Conservation (phyloP, 768 basidiomycete species). For the Kondoa subrosea region DNA sequence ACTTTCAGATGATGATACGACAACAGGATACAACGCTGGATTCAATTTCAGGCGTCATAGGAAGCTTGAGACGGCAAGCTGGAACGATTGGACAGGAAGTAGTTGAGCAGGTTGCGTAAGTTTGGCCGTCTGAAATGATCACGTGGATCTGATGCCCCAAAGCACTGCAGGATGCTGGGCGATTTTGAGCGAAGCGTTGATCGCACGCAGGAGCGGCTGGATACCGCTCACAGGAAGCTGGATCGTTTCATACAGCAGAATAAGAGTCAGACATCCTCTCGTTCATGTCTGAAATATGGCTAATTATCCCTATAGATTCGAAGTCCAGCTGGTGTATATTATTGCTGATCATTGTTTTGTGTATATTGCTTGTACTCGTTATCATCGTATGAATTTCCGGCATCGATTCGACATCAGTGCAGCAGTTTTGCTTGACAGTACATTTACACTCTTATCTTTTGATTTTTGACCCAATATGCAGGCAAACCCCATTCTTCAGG, state of each 20-base stretch:
- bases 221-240: conserved; percentile 14
- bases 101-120: conserved; percentile 73
- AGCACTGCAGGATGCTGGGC: conserved; percentile 11
- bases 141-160: not conserved
- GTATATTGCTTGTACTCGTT: not conserved
- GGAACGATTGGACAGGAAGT: conserved; percentile 89
- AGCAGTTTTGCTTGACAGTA: too few species aligned
- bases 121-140: conserved; percentile 3
- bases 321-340: conserved; percentile 7
- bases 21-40: conserved; percentile 81
- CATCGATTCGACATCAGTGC: too few species aligned
- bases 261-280: conserved; percentile 12
- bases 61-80: conserved; percentile 72
- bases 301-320: not conserved
- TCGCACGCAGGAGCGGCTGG: conserved; percentile 15
- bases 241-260: conserved; percentile 17
- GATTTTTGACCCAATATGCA: too few species aligned
- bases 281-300: not conserved
- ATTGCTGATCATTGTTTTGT: conserved; percentile 1
- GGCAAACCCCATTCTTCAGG: conserved; percentile 21
- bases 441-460: too few species aligned
- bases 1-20: conserved; percentile 55
- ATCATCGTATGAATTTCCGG: not conserved
- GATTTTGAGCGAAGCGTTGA: conserved; percentile 11
- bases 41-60: conserved; percentile 69